These are phyloP conservation scores for Lepiota venenata DNA, from an alignment of 768 basidiomycete species.

Conservation along the genomic window DNA sequence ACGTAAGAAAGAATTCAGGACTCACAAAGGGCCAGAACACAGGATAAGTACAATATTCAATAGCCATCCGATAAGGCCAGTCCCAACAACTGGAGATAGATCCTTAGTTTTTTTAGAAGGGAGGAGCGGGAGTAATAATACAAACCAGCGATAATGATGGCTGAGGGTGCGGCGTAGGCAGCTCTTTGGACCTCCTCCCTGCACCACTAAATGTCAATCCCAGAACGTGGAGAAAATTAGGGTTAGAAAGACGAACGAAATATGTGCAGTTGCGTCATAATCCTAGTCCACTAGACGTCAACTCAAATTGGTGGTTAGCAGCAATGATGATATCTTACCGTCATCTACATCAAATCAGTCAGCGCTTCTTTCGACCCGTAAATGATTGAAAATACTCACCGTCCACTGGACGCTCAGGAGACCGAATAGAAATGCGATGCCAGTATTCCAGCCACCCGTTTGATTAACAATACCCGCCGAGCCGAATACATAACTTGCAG, in stretches of 20 bases:
- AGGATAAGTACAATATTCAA: constrained; percentile 86
- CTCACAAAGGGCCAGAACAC: constrained; percentile 75
- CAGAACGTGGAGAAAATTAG: constrained; percentile 9
- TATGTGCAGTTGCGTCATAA: constrained; percentile 80
- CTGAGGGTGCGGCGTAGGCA: constrained; percentile 66
- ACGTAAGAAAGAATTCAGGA: constrained; percentile 3
- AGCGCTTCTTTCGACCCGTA: neutral
- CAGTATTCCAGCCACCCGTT: constrained; percentile 76
- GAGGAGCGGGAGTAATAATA: neutral
- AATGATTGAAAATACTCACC: constrained; percentile 34
- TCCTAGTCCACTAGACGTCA: constrained; percentile 36
- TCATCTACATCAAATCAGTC: constrained; percentile 14
- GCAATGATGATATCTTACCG: neutral
- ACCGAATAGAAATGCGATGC: constrained; percentile 82
- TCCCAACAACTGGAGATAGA: constrained; percentile 54
- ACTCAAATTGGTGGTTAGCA: neutral
- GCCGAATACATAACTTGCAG: constrained; percentile 79
- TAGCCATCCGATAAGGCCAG: constrained; percentile 79
- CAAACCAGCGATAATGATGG: constrained; percentile 58
- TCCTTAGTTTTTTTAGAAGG: constrained; percentile 2
- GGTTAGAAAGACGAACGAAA: constrained; percentile 50
- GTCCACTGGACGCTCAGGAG: constrained; percentile 88
- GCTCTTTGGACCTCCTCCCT: constrained; percentile 81
- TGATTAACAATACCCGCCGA: constrained; percentile 70
- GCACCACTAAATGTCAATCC: constrained; percentile 6